Base-by-base conservation (phyloP, 148 eudicot species). In the Spergularia marina region DNA sequence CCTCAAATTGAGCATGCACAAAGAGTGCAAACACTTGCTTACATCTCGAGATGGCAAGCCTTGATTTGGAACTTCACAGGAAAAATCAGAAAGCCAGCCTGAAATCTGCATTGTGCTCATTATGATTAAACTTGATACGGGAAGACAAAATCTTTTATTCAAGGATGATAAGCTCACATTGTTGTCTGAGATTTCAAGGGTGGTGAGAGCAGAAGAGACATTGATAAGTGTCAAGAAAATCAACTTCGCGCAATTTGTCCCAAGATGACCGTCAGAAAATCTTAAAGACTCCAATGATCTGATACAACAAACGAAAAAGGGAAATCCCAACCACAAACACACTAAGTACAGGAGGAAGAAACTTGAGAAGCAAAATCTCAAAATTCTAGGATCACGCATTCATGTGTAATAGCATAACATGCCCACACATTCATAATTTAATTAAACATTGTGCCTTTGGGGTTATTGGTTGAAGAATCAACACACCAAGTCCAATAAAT, bases 1-100 rank as follows among this genome's bases (percentile, higher is more conserved):
- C 98, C 97, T 94, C 72, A 94, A 79, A 81, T 88, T 89, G 72
- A 94, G 97, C 81, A 84, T 84, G 53, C 84, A 71, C 70, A 94
- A 74, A 67, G 93, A 89, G 55, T 81, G 81, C 84, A 91, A 83
- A 57, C 87, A 85, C 79, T 84, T 91, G 79, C 78, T 76, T 47
- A 60, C 70, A 67, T 76, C 85, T 70, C 44, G 73, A 76, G 78
- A 68, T 14, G 71, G 40, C 62, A 72, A 63, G 39, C 77, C 44
- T 75, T 77, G 75, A 78, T 73, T 74, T 59, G 81, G 70, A 49
- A 83, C 70, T 75, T 79, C 82, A 77, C 82, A 74, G 51, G 72
- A 80, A 78, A 89, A 83, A 83, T 79, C 85, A 71, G 87, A 86
- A 74, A 94, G 89, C 83, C 90, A 94, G 53, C 95, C 98, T 74